Conservation (phyloP, 2,329 filamentous ascomycete genomes). For the Clonostachys chloroleuca region DNA sequence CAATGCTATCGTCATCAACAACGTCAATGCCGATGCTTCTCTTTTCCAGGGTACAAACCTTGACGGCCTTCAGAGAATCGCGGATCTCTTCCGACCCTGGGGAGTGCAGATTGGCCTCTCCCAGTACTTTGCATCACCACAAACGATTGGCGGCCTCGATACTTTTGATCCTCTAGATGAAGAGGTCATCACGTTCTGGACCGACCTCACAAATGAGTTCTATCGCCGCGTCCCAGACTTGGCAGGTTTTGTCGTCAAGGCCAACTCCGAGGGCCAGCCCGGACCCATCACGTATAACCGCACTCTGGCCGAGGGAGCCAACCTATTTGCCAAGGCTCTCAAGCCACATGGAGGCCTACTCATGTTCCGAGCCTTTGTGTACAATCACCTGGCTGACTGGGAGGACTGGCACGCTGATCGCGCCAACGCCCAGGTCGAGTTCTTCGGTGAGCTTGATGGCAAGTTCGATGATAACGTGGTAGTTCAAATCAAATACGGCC, state of each 20-base stretch:
- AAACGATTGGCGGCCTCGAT: constrained; percentile 45
- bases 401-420: constrained; percentile 62
- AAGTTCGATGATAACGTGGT: constrained; percentile 68
- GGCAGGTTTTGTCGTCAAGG: constrained; percentile 66
- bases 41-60: constrained; percentile 53
- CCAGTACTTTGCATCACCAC: constrained; percentile 64
- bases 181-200: constrained; percentile 59
- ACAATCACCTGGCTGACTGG: constrained; percentile 51
- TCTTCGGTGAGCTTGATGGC: constrained; percentile 59
- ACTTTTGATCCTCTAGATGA: constrained; percentile 64
- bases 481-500: constrained; percentile 70
- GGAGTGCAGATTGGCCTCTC: constrained; percentile 63
- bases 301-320: constrained; percentile 63
- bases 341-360: constrained; percentile 56
- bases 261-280: constrained; percentile 68
- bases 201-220: constrained; percentile 50
- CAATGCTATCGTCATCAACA: constrained; percentile 66
- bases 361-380: constrained; percentile 71
- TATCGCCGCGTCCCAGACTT: constrained; percentile 62
- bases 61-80: constrained; percentile 56
- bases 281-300: constrained; percentile 67
- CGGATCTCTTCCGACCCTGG: constrained; percentile 62
- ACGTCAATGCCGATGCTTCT: constrained; percentile 64
- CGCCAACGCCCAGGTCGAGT: constrained; percentile 65
- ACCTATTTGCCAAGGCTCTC: constrained; percentile 59